Evolutionary conservation across 1,284 basidiomycete species (phyloP).

Genomic region (Agroathelia rolfsii): DNA sequence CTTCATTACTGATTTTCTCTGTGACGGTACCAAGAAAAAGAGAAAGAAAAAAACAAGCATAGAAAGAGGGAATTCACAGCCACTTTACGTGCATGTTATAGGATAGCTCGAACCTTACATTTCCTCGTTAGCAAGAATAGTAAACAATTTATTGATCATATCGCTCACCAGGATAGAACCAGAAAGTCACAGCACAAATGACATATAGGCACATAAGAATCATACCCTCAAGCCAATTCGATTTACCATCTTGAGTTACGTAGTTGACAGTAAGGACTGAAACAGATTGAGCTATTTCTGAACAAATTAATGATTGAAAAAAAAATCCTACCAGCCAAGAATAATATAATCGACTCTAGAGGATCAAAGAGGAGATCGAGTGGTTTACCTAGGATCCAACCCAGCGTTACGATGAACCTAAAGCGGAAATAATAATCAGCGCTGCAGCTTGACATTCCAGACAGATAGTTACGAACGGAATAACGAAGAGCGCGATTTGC

Average conservation of each 20-base stretch:
- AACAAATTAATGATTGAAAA: slow-evolving; percentile 24
- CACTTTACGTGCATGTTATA: too few species aligned
- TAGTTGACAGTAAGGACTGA: slow-evolving; percentile 73
- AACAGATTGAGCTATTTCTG: slow-evolving; percentile 22
- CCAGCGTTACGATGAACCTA: slow-evolving; percentile 57
- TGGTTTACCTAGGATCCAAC: slow-evolving; percentile 58
- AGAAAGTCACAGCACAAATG: slow-evolving; percentile 53
- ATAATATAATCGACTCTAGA: slow-evolving; percentile 52
- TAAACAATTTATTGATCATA: too few species aligned
- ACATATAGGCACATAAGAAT: slow-evolving; percentile 63
- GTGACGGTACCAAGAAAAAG: too few species aligned
- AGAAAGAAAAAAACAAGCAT: too few species aligned
- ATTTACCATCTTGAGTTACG: slow-evolving; percentile 75
- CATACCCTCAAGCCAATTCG: slow-evolving; percentile 74
- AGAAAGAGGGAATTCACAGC: too few species aligned
- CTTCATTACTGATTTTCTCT: too few species aligned
- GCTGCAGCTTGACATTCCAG: slow-evolving; percentile 12
- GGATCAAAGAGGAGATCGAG: slow-evolving; percentile 57
- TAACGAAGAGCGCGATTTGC: slow-evolving; percentile 84
- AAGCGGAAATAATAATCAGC: slow-evolving; percentile 1
- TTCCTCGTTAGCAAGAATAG: too few species aligned
- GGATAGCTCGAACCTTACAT: too few species aligned
- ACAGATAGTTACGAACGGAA: slow-evolving; percentile 44
- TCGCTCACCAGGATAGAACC: slow-evolving; percentile 53
- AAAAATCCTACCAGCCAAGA: slow-evolving; percentile 23